A percentile compares a stretch with the other conserved stretches of the same genome.
These are phyloP conservation scores for Acorus gramineus DNA, from an alignment of 106 monocot species.

Conservation along the genomic window DNA sequence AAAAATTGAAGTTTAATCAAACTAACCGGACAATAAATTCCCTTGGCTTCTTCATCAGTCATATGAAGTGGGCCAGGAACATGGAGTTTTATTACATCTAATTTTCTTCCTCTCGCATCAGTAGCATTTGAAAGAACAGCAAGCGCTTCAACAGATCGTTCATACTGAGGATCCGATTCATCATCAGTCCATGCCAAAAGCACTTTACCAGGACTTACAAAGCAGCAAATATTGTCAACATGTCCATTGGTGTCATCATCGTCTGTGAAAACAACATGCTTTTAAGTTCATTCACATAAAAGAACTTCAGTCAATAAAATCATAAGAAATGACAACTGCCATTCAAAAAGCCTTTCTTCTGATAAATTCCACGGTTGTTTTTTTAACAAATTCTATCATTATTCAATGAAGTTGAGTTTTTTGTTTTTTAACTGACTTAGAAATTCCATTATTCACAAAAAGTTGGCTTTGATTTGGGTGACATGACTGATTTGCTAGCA, in stretches of 20 bases:
- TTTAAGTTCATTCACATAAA: too few relatives aligned
- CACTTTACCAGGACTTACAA: conserved; percentile 70
- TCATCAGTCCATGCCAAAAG: conserved; percentile 93
- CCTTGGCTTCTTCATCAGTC: conserved; percentile 77
- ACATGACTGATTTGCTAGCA: too few relatives aligned
- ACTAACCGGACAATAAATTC: conserved; percentile 39
- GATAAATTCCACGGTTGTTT: too few relatives aligned
- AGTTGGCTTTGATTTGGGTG: too few relatives aligned
- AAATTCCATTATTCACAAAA: too few relatives aligned
- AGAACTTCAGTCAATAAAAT: too few relatives aligned
- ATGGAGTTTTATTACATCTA: conserved; percentile 80
- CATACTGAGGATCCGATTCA: conserved; percentile 76
- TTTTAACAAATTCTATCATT: too few relatives aligned
- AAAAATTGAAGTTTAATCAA: background rate
- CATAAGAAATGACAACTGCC: too few relatives aligned
- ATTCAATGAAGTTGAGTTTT: too few relatives aligned
- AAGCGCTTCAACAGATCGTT: conserved; percentile 62
- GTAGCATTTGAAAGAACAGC: conserved; percentile 41
- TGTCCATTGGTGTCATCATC: conserved; percentile 98
- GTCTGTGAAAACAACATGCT: conserved; percentile 23
- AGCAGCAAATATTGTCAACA: conserved; percentile 95
- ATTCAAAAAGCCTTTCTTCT: too few relatives aligned
- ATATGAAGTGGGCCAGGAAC: conserved; percentile 87
- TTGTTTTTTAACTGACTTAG: too few relatives aligned
- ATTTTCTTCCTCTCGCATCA: conserved; percentile 75